These are phyloP conservation scores for Brachypodium distachyon DNA, from an alignment of 202 grass and related monocot genomes.

Conservation along the genomic window DNA sequence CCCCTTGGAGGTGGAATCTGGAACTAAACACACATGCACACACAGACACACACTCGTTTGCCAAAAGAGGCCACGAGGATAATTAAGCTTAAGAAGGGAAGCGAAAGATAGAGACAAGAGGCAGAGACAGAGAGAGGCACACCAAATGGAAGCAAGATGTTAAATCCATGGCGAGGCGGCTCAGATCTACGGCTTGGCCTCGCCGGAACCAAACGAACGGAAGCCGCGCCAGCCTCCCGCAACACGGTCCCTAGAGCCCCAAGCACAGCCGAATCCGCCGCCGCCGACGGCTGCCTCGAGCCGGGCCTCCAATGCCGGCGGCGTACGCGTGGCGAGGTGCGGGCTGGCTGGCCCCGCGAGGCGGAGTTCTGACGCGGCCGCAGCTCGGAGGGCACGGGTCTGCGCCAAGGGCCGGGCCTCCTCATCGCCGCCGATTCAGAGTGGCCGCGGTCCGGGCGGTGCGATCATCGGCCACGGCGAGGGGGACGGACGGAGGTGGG, in stretches of 20 bases:
- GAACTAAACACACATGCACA: neutral
- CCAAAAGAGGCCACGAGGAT: neutral
- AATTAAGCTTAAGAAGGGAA: neutral
- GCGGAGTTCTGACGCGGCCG: neutral
- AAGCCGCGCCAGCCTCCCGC: neutral
- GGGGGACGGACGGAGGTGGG: neutral
- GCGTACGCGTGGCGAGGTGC: neutral
- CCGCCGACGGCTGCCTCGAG: neutral
- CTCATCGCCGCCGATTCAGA: neutral
- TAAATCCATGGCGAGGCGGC: neutral
- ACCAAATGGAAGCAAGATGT: neutral
- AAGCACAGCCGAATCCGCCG: neutral
- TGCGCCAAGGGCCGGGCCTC: constrained; percentile 17
- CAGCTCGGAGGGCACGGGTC: neutral
- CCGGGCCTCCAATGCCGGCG: neutral
- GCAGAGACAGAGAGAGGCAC: neutral
- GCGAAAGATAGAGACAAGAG: neutral
- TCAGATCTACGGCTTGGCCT: constrained; percentile 12
- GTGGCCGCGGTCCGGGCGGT: neutral
- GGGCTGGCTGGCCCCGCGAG: neutral
- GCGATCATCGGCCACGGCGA: neutral
- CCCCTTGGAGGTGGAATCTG: neutral
- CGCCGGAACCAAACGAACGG: neutral
- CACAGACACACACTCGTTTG: neutral
- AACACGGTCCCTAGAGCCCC: neutral